Evolutionary conservation across 345 rosid genomes (phyloP).

Genomic region (Noccaea caerulescens): DNA sequence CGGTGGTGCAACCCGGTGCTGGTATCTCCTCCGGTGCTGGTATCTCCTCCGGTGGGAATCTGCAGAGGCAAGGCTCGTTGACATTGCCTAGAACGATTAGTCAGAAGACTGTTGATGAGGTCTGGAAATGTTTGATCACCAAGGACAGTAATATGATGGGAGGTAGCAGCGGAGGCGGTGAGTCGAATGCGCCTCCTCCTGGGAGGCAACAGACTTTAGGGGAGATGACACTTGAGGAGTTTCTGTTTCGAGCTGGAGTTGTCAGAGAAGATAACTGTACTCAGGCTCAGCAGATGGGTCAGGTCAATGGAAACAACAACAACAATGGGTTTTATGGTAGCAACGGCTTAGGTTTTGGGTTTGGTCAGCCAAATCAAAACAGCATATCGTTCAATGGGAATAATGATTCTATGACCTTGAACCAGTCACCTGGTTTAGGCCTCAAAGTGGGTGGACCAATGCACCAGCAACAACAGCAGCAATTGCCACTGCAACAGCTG

Average conservation of each 20-base stretch:
- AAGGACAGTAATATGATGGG: conserved; percentile 53
- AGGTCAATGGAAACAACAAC: conserved; percentile 45
- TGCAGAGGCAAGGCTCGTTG: conserved; percentile 92
- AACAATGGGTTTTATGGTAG: conserved; percentile 54
- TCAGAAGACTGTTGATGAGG: conserved; percentile 95
- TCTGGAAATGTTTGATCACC: conserved; percentile 71
- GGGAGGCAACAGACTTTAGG: conserved; percentile 68
- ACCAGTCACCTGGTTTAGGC: conserved; percentile 54
- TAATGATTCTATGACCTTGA: conserved; percentile 44
- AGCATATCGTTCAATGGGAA: conserved; percentile 47
- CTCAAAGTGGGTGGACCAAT: conserved; percentile 55
- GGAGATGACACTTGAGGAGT: conserved; percentile 93
- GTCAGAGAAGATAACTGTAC: conserved; percentile 68
- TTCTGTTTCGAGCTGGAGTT: conserved; percentile 79
- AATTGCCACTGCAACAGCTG: neutral
- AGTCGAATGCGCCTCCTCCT: conserved; percentile 47
- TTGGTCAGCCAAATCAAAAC: conserved; percentile 63
- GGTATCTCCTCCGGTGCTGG: conserved; percentile 45
- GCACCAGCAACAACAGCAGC: conserved; percentile 35
- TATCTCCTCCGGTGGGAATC: conserved; percentile 55
- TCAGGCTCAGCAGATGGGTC: conserved; percentile 51
- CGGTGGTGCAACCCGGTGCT: conserved; percentile 37
- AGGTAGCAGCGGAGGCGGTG: conserved; percentile 44
- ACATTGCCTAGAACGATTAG: conserved; percentile 91
- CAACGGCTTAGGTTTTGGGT: conserved; percentile 53